Base-by-base conservation (phyloP, 805 yeast species). In the Ogataea saltuana region DNA sequence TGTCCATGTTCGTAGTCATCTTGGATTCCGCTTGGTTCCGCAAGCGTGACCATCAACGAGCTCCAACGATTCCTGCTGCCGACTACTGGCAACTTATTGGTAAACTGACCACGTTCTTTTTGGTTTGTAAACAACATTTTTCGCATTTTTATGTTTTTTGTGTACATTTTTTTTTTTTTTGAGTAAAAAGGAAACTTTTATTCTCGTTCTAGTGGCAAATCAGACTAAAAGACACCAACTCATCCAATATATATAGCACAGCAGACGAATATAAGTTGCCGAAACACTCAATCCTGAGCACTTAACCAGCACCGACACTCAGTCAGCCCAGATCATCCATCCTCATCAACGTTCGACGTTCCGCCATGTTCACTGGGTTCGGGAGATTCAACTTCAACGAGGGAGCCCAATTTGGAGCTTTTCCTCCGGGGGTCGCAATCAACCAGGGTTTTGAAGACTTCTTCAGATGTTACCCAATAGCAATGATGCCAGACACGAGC, bases 381-480 rank as follows among this genome's bases (percentile, higher is more conserved):
- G 56, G 57, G 7, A 49, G 56, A 18, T 54, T 55, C 31, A 36
- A 33, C 30, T 37, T 44, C 23, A 44, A 44, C 10, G 41, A 33
- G 33, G 50, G 48, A 15, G 49, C 54, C 30, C 47, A 39, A 10
- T 39, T 39, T 33, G 52, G 48, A 13, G 28, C 39, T 23, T 46
- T 51, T 34, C 44, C 45, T 23, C 45, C 46, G 10, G 42, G 50
- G 21, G 39, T 54, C 12, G 55, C 58, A 27, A 29, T 54, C 13
- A 49, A 50, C 15, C 62, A 58, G 35, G 43, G 56, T 48, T 93
- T 89, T 67, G 89, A 86, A 55, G 97, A 89, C 50, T 86, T 77
- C 64, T 93, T 88, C 70, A 76, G 99, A 58, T 85, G 96, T 59
- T 93, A 89, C 62, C 97, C 99, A 2, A 78, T 91, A 23, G 74